Evolutionary conservation across 108 stramenopile genomes (phyloP), one percentile per base, ranked within the genome.

Genomic region (Fistulifera solaris): DNA sequence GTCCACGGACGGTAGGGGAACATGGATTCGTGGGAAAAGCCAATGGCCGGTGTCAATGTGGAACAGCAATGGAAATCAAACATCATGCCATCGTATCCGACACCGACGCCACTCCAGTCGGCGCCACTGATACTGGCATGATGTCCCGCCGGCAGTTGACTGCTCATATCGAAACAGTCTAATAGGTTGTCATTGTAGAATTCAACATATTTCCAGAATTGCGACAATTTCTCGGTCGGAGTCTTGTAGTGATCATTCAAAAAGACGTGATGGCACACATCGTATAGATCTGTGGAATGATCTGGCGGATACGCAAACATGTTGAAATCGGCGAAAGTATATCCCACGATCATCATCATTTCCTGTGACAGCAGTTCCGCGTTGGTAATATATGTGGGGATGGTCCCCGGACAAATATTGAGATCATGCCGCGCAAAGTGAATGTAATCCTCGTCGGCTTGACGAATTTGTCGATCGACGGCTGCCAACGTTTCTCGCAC

Each of bases 81-180:
- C 44, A 71, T 77, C 51, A 86, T 70, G 12, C 86, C 90, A 54
- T 73, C 60, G 14, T 54, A 48, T 11, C 83, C 83, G 35, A 77
- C 73, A 12, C 90, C 90, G n/a, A 81, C 86, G 21, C 90, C 90
- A 18, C 75, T 78, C 84, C 88, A 90, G 65, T 85, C 82, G 12
- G 82, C 82, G 17, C 71, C 66, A n/a, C 75, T 52, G 38, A 90
- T 81, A 12, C 80, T 77, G 1, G 80, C 78, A 53, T 82, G 58
- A 10, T 55, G 48, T 13, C 83, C 85, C 54, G 77, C 58, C 8
- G 89, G 84, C 13, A 90, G 58, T 66, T 85, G 80, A 0, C 48
- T 26, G 7, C 68, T 62, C 56, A 89, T 63, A 56, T 83, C 67
- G 49, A 83, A 85, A 41, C 87, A 89, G 10, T 51, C 26, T 1